A percentile compares a stretch with the other conserved stretches of the same genome.
Conservation (phyloP, 2,329 filamentous ascomycete genomes). For the Xylariomycetidae sp. region DNA sequence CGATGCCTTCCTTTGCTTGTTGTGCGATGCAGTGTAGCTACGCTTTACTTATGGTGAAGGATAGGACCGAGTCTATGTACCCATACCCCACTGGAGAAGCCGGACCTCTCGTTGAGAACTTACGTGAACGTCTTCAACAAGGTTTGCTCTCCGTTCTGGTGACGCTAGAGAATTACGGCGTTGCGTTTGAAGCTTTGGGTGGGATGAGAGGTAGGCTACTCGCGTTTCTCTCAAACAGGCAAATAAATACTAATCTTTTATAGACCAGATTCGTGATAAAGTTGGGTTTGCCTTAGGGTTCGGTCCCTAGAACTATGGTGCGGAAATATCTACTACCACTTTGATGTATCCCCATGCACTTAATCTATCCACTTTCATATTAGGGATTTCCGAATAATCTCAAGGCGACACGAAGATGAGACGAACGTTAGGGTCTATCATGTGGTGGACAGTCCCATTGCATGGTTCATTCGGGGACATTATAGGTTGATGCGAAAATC, state of each 20-base stretch:
- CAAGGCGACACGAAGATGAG: too few relatives aligned
- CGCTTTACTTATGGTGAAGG: slow-evolving; percentile 37
- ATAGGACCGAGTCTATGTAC: slow-evolving; percentile 35
- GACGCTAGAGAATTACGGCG: slow-evolving; percentile 39
- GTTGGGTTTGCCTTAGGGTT: slow-evolving; percentile 21
- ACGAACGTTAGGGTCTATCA: too few relatives aligned
- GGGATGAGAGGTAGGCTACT: slow-evolving; percentile 37
- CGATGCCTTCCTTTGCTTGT: slow-evolving; percentile 41
- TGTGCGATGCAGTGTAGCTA: slow-evolving; percentile 44
- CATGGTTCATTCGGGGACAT: too few relatives aligned
- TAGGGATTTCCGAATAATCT: too few relatives aligned
- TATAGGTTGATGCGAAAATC: too few relatives aligned
- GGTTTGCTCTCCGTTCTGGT: slow-evolving; percentile 36
- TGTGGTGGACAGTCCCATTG: too few relatives aligned
- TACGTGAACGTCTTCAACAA: slow-evolving; percentile 35
- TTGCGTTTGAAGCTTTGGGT: slow-evolving; percentile 39
- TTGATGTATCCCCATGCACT: too few relatives aligned
- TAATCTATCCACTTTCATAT: too few relatives aligned
- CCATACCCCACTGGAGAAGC: slow-evolving; percentile 17
- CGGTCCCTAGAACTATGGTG: too few relatives aligned
- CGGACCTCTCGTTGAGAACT: slow-evolving; percentile 27
- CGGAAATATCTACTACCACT: too few relatives aligned
- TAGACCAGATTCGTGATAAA: slow-evolving; percentile 28
- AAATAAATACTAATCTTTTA: slow-evolving; percentile 7
- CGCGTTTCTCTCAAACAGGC: background rate